Conservation (phyloP, 352 stramenopile genomes). For the Phytophthora pistaciae region DNA sequence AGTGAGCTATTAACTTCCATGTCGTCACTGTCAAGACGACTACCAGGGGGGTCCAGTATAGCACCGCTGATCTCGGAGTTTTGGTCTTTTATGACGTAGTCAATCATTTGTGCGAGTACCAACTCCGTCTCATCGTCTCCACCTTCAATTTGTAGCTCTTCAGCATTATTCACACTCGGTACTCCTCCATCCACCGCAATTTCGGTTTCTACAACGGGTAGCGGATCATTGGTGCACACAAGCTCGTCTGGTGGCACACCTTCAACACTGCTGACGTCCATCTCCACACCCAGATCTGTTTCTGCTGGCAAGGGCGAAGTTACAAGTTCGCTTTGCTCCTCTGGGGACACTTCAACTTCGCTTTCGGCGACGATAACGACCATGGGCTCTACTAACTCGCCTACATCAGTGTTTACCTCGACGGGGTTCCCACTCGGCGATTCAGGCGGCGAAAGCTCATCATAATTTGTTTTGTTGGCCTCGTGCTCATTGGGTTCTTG, state of each 20-base stretch:
- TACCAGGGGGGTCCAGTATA: not conserved
- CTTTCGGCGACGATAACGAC: not conserved
- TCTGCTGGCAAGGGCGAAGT: not conserved
- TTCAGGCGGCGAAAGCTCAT: not conserved
- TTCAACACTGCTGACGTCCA: not conserved
- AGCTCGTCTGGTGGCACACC: not conserved
- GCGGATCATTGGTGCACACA: not conserved
- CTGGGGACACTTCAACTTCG: not conserved
- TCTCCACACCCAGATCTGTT: not conserved
- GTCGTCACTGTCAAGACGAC: not conserved
- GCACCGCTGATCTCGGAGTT: not conserved
- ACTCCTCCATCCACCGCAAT: not conserved
- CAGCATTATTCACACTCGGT: not conserved
- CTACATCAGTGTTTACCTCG: not conserved
- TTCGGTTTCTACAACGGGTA: not conserved
- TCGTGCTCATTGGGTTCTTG: not conserved
- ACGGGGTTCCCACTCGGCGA: not conserved
- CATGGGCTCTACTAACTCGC: not conserved
- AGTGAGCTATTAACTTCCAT: not conserved
- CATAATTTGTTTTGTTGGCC: not conserved
- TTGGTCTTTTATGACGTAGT: not conserved
- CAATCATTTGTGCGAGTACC: conserved; percentile 9
- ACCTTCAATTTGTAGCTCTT: not conserved
- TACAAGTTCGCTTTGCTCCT: not conserved
- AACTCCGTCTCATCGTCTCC: not conserved